These are phyloP conservation scores for Alternaria brassicae DNA, from an alignment of 2,329 filamentous ascomycete species.

Conservation along the genomic window DNA sequence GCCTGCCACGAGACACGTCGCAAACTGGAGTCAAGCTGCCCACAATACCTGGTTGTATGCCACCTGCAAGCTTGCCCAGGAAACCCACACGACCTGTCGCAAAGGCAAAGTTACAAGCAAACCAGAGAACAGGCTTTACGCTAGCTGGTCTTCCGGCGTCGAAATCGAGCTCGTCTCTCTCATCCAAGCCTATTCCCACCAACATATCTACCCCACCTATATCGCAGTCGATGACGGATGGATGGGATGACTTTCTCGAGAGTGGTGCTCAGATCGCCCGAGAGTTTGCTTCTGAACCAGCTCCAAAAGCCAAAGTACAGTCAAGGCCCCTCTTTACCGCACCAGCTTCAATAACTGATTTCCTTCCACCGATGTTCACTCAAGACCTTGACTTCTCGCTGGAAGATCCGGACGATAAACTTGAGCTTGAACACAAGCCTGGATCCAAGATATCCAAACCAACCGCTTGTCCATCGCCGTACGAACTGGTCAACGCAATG, in stretches of 20 bases:
- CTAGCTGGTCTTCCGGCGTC: slow-evolving; percentile 37
- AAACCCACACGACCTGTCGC: neutral
- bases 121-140: slow-evolving; percentile 33
- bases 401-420: slow-evolving; percentile 49
- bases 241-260: slow-evolving; percentile 53
- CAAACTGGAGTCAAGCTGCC: slow-evolving; percentile 34
- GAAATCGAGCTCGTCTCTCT: slow-evolving; percentile 9
- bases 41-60: slow-evolving; percentile 18
- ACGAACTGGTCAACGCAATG: too few relatives aligned
- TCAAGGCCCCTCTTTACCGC: neutral
- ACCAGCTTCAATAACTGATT: neutral
- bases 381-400: slow-evolving; percentile 51
- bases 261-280: slow-evolving; percentile 56
- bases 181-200: too few relatives aligned
- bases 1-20: slow-evolving; percentile 7
- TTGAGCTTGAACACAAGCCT: too few relatives aligned
- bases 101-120: slow-evolving; percentile 10
- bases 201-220: neutral
- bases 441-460: too few relatives aligned
- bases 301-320: too few relatives aligned
- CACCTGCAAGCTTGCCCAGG: slow-evolving; percentile 12
- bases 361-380: slow-evolving; percentile 45
- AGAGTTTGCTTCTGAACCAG: slow-evolving; percentile 44
- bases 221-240: slow-evolving; percentile 19
- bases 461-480: too few relatives aligned